These are phyloP conservation scores for Fraxinus platypoda DNA, from an alignment of 305 asterid genomes.

Conservation along the genomic window DNA sequence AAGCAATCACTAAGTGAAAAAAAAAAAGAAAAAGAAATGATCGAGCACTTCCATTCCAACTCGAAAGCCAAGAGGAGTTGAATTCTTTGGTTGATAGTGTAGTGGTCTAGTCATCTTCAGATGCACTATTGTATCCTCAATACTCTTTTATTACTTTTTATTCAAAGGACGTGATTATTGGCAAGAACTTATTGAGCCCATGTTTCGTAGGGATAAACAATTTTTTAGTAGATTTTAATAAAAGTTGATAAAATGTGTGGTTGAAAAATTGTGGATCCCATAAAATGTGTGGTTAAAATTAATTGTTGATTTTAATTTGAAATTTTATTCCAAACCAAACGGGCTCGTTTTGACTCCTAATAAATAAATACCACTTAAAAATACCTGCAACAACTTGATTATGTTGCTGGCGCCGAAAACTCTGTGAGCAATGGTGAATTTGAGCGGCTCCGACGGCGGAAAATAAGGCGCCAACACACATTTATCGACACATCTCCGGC, in stretches of 20 bases:
- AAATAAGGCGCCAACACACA: constrained; percentile 63
- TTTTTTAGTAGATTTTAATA: too few relatives aligned
- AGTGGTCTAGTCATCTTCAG: not conserved
- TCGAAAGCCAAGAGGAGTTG: too few relatives aligned
- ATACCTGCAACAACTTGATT: constrained; percentile 55
- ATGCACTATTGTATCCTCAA: not conserved
- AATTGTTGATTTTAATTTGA: too few relatives aligned
- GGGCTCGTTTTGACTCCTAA: not conserved
- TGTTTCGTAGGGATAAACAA: too few relatives aligned
- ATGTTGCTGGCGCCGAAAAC: constrained; percentile 65
- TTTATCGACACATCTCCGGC: constrained; percentile 53
- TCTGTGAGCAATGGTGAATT: constrained; percentile 57
- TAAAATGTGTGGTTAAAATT: too few relatives aligned
- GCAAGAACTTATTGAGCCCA: too few relatives aligned
- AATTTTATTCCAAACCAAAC: too few relatives aligned
- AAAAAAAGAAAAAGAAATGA: too few relatives aligned
- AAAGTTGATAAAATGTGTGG: too few relatives aligned
- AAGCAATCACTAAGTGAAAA: not conserved
- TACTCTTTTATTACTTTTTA: not conserved
- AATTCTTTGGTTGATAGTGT: not conserved
- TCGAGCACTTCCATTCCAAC: not conserved
- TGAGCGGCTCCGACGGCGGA: constrained; percentile 52
- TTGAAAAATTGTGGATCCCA: too few relatives aligned
- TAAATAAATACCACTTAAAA: not conserved
- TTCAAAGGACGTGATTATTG: not conserved